A percentile compares a stretch with the other conserved stretches of the same genome.
Conservation (phyloP, 75 land plant genomes). For the Gnetum montanum region DNA sequence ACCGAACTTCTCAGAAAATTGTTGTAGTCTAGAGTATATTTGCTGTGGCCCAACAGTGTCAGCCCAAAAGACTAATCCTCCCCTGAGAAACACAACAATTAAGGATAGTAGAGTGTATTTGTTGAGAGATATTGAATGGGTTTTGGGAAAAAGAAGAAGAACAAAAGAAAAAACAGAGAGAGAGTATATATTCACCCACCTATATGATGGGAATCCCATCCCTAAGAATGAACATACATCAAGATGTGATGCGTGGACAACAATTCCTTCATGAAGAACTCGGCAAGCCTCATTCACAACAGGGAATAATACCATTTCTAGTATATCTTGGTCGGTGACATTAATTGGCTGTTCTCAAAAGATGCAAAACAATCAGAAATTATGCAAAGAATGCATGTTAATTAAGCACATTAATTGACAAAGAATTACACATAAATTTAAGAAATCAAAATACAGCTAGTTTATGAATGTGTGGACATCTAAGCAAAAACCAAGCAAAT, state of each 20-base stretch:
- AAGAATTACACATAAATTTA: neutral
- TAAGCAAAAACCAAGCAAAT: neutral
- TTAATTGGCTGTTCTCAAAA: conserved; percentile 35
- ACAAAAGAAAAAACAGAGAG: too few relatives aligned
- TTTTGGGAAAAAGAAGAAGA: too few relatives aligned
- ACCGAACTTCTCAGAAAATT: conserved; percentile 69
- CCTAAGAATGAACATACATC: conserved; percentile 88
- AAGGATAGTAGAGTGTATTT: too few relatives aligned
- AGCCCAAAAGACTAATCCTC: conserved; percentile 92
- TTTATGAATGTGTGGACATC: neutral
- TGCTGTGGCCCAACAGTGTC: conserved; percentile 58
- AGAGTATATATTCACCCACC: conserved; percentile 22
- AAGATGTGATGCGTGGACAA: conserved; percentile 71
- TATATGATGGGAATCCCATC: conserved; percentile 38
- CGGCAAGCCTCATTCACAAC: conserved; percentile 75
- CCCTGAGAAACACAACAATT: conserved; percentile 54
- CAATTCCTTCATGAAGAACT: conserved; percentile 75
- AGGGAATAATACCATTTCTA: conserved; percentile 91
- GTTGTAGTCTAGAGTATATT: conserved; percentile 52
- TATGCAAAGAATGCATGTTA: neutral
- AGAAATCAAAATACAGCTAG: neutral
- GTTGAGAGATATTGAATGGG: too few relatives aligned
- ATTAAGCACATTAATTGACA: neutral
- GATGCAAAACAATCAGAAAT: too few relatives aligned
- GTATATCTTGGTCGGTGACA: conserved; percentile 61